Conservation (phyloP, 179 eudicot genomes). For the Nepenthes alata region DNA sequence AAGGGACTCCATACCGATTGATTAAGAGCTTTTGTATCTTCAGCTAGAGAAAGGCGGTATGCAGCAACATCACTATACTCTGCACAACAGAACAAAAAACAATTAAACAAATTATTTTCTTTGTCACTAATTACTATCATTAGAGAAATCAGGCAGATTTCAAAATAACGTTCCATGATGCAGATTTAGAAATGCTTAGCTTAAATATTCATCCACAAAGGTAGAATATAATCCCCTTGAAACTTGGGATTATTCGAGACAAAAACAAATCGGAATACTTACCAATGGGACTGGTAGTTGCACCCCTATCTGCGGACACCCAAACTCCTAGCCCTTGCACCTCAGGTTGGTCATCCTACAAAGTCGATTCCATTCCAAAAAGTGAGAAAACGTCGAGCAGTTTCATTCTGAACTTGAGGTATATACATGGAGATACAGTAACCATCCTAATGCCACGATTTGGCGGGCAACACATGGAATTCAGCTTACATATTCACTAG, state of each 20-base stretch:
- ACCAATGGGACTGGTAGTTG: slow-evolving; percentile 91
- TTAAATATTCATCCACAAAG: no score
- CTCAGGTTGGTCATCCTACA: slow-evolving; percentile 91
- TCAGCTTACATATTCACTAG: no score
- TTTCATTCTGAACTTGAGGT: background rate
- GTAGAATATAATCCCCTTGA: no score
- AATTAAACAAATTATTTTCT: background rate
- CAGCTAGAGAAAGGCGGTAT: slow-evolving; percentile 83
- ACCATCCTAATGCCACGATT: no score
- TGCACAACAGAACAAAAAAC: slow-evolving; percentile 15
- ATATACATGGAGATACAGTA: no score
- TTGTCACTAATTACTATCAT: background rate
- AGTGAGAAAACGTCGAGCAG: background rate
- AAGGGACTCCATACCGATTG: slow-evolving; percentile 52
- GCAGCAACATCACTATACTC: slow-evolving; percentile 96
- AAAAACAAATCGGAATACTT: slow-evolving; percentile 12
- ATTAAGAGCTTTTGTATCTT: slow-evolving; percentile 96
- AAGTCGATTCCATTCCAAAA: background rate
- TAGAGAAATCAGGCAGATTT: background rate
- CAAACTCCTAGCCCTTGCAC: slow-evolving; percentile 88
- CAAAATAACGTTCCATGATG: background rate
- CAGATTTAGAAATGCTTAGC: no score
- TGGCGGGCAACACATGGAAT: no score
- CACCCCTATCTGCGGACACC: slow-evolving; percentile 83
- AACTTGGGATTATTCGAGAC: background rate